phyloP scores from a whole-genome alignment of 164 flowering plant genomes.

The Sextonia rubra region DNA sequence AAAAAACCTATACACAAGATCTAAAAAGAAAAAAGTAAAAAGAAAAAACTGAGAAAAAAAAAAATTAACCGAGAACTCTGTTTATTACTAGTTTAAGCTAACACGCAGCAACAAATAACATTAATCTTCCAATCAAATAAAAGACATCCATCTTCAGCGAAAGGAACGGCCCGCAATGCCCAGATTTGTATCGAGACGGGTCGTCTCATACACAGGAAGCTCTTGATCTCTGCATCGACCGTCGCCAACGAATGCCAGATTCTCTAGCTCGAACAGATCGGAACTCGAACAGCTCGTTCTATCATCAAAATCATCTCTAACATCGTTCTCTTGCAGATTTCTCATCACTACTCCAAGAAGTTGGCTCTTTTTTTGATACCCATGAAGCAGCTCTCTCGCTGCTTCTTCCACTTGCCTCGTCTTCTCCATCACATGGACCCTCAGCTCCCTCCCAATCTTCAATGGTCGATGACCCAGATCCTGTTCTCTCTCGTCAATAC shows the following conservation, averaged over 20 bases:
- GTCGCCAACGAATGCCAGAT: slow-evolving; percentile 52
- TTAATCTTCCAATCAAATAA: not conserved
- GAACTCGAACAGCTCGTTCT: slow-evolving; percentile 77
- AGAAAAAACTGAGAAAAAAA: no score
- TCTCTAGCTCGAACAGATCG: slow-evolving; percentile 86
- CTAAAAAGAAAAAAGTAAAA: no score
- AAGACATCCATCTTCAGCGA: slow-evolving; percentile 26
- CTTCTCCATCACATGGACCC: slow-evolving; percentile 32
- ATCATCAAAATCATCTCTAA: slow-evolving; percentile 62
- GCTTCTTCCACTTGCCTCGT: slow-evolving; percentile 43
- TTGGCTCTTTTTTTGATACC: slow-evolving; percentile 32
- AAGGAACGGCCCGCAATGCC: slow-evolving; percentile 60
- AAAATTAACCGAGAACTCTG: not conserved
- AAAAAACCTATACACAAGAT: no score
- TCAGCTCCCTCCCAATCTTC: slow-evolving; percentile 22
- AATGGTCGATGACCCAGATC: slow-evolving; percentile 8
- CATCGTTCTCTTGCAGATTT: slow-evolving; percentile 17
- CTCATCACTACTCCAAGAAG: slow-evolving; percentile 17
- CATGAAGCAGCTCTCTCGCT: slow-evolving; percentile 39
- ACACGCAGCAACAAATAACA: not conserved
- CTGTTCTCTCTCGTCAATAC: slow-evolving; percentile 24
- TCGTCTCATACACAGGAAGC: slow-evolving; percentile 88
- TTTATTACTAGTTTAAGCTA: not conserved
- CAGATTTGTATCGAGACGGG: slow-evolving; percentile 60
- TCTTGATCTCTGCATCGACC: slow-evolving; percentile 68